Percentiles rank a stretch among this genome's conserved stretches.
These are phyloP conservation scores for Lodderomyces beijingensis DNA, from an alignment of 1,139 yeast species.

Conservation along the genomic window DNA sequence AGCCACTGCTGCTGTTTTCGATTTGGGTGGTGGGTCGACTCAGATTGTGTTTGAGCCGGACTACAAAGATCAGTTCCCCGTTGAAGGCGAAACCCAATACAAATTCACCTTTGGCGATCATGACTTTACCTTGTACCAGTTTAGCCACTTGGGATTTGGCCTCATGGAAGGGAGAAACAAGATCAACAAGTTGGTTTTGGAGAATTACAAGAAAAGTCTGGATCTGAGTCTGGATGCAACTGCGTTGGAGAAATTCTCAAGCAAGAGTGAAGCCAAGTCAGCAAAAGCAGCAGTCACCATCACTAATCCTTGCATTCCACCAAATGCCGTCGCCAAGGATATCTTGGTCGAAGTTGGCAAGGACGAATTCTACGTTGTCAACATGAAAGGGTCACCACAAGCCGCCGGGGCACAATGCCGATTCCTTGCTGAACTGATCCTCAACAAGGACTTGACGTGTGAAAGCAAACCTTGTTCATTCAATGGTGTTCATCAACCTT, in stretches of 20 bases:
- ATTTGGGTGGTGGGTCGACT: slow-evolving; percentile 97
- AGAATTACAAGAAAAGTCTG: slow-evolving; percentile 35
- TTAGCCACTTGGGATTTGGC: slow-evolving; percentile 93
- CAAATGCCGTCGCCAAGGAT: slow-evolving; percentile 52
- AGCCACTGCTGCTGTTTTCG: slow-evolving; percentile 95
- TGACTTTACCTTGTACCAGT: slow-evolving; percentile 82
- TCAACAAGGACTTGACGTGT: slow-evolving; percentile 82
- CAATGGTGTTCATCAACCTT: slow-evolving; percentile 96
- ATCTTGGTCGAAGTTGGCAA: slow-evolving; percentile 53
- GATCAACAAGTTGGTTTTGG: slow-evolving; percentile 59
- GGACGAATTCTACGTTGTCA: slow-evolving; percentile 53
- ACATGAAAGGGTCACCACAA: slow-evolving; percentile 66
- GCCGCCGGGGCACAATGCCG: slow-evolving; percentile 68
- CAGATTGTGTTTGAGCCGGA: slow-evolving; percentile 97
- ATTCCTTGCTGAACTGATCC: slow-evolving; percentile 70
- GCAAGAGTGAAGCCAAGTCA: slow-evolving; percentile 26
- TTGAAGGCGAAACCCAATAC: slow-evolving; percentile 87
- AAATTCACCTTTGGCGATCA: slow-evolving; percentile 75
- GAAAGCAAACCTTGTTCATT: slow-evolving; percentile 80
- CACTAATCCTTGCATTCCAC: slow-evolving; percentile 83
- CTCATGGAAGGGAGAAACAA: slow-evolving; percentile 89
- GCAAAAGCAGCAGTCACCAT: slow-evolving; percentile 41
- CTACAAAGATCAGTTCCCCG: slow-evolving; percentile 51
- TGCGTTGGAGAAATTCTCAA: slow-evolving; percentile 18
- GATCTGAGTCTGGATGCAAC: not conserved